phyloP scores from a whole-genome alignment of 2,329 filamentous ascomycete species.

The Apiospora koreana region DNA sequence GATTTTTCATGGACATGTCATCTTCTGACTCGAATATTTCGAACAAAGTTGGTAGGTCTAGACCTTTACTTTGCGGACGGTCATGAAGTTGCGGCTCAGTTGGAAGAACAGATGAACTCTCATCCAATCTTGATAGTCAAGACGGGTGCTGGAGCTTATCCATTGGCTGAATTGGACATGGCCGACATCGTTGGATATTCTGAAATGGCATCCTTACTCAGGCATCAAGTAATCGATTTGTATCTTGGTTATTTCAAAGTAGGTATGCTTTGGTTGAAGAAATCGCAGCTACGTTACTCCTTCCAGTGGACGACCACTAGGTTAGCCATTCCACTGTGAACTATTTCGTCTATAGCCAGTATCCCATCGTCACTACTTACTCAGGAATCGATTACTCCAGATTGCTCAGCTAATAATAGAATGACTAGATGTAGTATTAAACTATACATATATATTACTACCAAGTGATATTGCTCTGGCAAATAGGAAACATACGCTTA shows the following conservation, averaged over 20 bases:
- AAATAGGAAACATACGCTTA: too few relatives aligned
- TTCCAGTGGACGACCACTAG: background rate
- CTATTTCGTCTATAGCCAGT: background rate
- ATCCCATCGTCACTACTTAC: background rate
- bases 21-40: background rate
- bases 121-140: background rate
- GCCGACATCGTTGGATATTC: background rate
- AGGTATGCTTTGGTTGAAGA: background rate
- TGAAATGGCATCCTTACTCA: background rate
- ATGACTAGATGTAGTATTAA: background rate
- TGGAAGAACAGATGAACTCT: background rate
- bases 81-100: background rate
- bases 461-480: background rate
- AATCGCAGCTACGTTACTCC: too few relatives aligned
- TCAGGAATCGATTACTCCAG: background rate
- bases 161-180: background rate
- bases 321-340: too few relatives aligned
- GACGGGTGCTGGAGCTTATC: background rate
- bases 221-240: background rate
- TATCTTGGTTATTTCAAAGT: background rate
- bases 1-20: background rate
- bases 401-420: too few relatives aligned
- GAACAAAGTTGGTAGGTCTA: background rate
- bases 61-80: background rate
- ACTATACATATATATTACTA: background rate